Evolutionary conservation across 495 filamentous ascomycete species (phyloP).

Genomic region (Neurospora sp.): DNA sequence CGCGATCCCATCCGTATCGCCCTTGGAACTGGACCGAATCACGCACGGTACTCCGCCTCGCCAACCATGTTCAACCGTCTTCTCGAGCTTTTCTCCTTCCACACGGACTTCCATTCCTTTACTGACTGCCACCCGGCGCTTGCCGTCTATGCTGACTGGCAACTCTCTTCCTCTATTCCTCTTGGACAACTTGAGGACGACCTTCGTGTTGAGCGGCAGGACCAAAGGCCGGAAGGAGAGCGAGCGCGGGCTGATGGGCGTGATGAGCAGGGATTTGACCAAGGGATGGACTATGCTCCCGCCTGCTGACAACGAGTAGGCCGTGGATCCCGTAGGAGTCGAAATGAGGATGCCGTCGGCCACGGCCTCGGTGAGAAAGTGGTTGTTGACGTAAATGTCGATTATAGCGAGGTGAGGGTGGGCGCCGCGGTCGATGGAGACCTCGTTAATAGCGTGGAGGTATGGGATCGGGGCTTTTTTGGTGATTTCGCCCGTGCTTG

Average conservation of each 20-base stretch:
- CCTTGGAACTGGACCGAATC: slow-evolving; percentile 39
- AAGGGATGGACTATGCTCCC: slow-evolving; percentile 94
- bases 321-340: slow-evolving; percentile 89
- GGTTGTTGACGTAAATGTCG: slow-evolving; percentile 73
- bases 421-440: slow-evolving; percentile 83
- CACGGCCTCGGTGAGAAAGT: slow-evolving; percentile 83
- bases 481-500: background rate
- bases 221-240: slow-evolving; percentile 88
- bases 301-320: slow-evolving; percentile 83
- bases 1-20: slow-evolving; percentile 32
- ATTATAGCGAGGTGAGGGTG: slow-evolving; percentile 85
- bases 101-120: slow-evolving; percentile 85
- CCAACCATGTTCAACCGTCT: slow-evolving; percentile 39
- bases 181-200: slow-evolving; percentile 55
- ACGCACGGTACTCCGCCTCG: slow-evolving; percentile 62
- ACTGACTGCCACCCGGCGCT: slow-evolving; percentile 58
- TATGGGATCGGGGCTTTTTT: slow-evolving; percentile 17
- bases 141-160: slow-evolving; percentile 83
- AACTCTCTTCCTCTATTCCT: slow-evolving; percentile 76
- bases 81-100: slow-evolving; percentile 64
- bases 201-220: slow-evolving; percentile 75
- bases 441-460: slow-evolving; percentile 88
- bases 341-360: slow-evolving; percentile 91
- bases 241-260: slow-evolving; percentile 86
- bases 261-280: slow-evolving; percentile 82